Evolutionary conservation across 2,329 filamentous ascomycete species (phyloP).

Genomic region (Venturia effusa): DNA sequence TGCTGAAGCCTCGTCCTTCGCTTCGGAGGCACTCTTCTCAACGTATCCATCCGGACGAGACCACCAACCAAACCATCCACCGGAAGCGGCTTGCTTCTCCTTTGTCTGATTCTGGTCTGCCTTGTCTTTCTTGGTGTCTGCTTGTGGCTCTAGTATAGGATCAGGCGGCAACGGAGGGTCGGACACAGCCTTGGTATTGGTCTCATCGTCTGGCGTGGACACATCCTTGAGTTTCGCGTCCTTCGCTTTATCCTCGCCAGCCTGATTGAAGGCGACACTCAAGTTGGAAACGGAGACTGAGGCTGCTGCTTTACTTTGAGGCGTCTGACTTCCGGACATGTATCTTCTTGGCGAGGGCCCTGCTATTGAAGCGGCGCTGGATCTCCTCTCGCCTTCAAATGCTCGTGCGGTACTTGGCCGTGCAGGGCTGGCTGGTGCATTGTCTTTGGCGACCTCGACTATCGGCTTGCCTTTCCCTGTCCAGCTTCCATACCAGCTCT

Average conservation of each 20-base stretch:
- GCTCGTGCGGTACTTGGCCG: conserved; percentile 32
- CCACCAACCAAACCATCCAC: conserved; percentile 39
- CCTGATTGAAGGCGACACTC: conserved; percentile 29
- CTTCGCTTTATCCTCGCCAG: conserved; percentile 12
- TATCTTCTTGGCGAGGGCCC: conserved; percentile 10
- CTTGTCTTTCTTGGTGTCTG: conserved; percentile 10
- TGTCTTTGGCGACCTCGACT: conserved; percentile 36
- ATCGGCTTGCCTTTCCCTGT: conserved; percentile 35
- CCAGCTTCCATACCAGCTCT: conserved; percentile 37
- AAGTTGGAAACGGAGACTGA: conserved; percentile 35
- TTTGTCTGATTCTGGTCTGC: conserved; percentile 2
- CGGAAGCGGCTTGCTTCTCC: conserved; percentile 14
- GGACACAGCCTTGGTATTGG: conserved; percentile 15
- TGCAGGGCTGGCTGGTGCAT: conserved; percentile 32
- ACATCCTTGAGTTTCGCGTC: conserved; percentile 8
- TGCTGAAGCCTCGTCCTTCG: conserved; percentile 8
- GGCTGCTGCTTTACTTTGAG: conserved; percentile 34
- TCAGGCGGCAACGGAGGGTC: conserved; percentile 35
- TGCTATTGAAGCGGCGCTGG: not conserved
- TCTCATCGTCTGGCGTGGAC: conserved; percentile 1
- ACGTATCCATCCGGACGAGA: conserved; percentile 37
- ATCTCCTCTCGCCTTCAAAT: conserved; percentile 16
- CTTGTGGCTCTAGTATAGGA: conserved; percentile 17
- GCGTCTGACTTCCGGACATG: conserved; percentile 30
- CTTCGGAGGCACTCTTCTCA: conserved; percentile 12